Evolutionary conservation across 345 rosid genomes (phyloP), one percentile per base, ranked within the genome.

Genomic region (Limnanthes douglasii): DNA sequence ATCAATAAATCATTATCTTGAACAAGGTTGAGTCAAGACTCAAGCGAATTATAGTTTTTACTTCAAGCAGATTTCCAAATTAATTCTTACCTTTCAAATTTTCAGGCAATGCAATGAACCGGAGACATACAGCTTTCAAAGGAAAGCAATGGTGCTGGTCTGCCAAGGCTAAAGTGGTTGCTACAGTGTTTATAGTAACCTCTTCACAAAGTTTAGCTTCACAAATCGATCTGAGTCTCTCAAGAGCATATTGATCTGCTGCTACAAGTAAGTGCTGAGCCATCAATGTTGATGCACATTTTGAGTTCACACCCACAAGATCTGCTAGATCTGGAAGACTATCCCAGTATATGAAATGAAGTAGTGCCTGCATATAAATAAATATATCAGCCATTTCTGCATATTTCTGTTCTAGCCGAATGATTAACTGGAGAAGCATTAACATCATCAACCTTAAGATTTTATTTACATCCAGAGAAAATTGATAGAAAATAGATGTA

Each of bases 331-430:
- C 69, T 11, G 95, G 84, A 34, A 78, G 62, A 16, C 61, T 51
- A 51, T 84, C 93, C 77, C 79, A 73, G 72, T 84, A 84, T 25
- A 84, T 68, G 39, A 75, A 79, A 64, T 76, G 79, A 4, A 79
- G 82, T 43, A 79, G 67, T 33, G 71, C 65, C 93, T 75, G 74
- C 55, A 60, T 48, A 27, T 30, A 14, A 51, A 22, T 30, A 34
- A 54, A 48, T 8, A n/a, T n/a, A n/a, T n/a, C n/a, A n/a, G n/a
- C n/a, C n/a, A n/a, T n/a, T n/a, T n/a, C n/a, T n/a, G n/a, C 33
- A 31, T 5, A 6, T 35, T 22, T 22, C 22, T 15, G 30, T 21
- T 21, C 22, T 19, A 15, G 26, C 31, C 18, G 34, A 37, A 9
- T 12, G 13, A 28, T 28, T 7, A 10, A 28, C 32, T 28, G 2